Conservation (phyloP, 164 flowering plant species). For the Annona cherimola region DNA sequence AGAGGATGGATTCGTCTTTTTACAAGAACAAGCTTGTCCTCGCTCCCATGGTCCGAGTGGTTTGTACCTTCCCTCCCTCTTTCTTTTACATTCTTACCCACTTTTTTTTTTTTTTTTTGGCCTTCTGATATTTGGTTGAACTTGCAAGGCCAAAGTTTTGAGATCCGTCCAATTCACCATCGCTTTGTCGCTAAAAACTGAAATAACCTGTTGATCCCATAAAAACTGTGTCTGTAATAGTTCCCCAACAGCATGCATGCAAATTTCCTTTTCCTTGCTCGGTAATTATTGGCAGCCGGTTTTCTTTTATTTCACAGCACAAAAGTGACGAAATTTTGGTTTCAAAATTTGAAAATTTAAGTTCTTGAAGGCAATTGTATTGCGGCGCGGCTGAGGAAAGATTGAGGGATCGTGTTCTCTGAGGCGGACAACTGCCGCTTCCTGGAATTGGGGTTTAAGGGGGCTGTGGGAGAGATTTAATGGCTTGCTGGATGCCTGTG, state of each 20-base stretch:
- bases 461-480: neutral
- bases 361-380: too few relatives aligned
- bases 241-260: neutral
- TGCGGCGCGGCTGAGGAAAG: neutral
- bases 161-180: neutral
- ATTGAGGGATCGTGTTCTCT: neutral
- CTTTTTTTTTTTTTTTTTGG: too few relatives aligned
- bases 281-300: too few relatives aligned
- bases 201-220: neutral
- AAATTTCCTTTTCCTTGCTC: too few relatives aligned
- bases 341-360: too few relatives aligned
- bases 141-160: too few relatives aligned
- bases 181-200: neutral
- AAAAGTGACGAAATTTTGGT: too few relatives aligned
- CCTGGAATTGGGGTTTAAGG: neutral
- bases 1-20: slow-evolving; percentile 37
- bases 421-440: neutral
- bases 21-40: slow-evolving; percentile 76
- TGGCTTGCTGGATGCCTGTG: too few relatives aligned
- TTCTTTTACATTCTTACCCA: neutral
- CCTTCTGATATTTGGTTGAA: too few relatives aligned
- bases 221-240: neutral
- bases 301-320: neutral
- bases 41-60: slow-evolving; percentile 99
- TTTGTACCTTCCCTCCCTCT: slow-evolving; percentile 29